These are phyloP conservation scores for Talaromyces sp. DNA, from an alignment of 2,329 filamentous ascomycete genomes.

Conservation along the genomic window DNA sequence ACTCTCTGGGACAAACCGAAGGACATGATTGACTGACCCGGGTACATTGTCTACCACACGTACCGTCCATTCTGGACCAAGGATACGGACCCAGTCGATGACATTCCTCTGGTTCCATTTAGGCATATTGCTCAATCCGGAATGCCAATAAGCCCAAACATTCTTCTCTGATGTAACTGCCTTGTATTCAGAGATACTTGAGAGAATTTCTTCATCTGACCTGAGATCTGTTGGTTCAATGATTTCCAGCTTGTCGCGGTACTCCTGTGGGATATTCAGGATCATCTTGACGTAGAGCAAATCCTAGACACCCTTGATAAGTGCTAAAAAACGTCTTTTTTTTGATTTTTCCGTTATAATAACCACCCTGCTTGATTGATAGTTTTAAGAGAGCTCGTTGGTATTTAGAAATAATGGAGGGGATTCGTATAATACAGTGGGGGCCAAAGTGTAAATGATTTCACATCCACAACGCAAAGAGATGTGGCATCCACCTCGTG, in stretches of 20 bases:
- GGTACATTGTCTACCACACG: slow-evolving; percentile 31
- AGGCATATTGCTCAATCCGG: slow-evolving; percentile 29
- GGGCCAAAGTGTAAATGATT: too few species aligned
- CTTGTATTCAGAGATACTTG: not conserved
- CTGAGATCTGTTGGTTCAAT: not conserved
- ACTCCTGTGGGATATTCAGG: not conserved
- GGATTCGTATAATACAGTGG: too few species aligned
- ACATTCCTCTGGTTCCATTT: slow-evolving; percentile 37
- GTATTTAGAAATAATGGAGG: too few species aligned
- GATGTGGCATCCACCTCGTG: too few species aligned
- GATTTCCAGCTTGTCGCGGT: not conserved
- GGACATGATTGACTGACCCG: slow-evolving; percentile 33
- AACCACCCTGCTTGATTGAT: too few species aligned
- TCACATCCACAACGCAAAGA: too few species aligned
- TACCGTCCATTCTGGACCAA: slow-evolving; percentile 15
- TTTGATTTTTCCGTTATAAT: too few species aligned
- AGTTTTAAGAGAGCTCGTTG: too few species aligned
- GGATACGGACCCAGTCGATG: slow-evolving; percentile 35
- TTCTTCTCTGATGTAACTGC: slow-evolving; percentile 36
- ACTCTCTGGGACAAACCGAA: slow-evolving; percentile 30
- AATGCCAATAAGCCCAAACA: slow-evolving; percentile 38
- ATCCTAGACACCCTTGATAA: too few species aligned
- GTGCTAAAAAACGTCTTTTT: too few species aligned
- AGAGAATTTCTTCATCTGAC: not conserved
- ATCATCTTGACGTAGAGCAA: not conserved